Percentiles rank a stretch among this genome's conserved stretches.
Conservation (phyloP, 805 yeast species). For the Schizosaccharomyces pombe region DNA sequence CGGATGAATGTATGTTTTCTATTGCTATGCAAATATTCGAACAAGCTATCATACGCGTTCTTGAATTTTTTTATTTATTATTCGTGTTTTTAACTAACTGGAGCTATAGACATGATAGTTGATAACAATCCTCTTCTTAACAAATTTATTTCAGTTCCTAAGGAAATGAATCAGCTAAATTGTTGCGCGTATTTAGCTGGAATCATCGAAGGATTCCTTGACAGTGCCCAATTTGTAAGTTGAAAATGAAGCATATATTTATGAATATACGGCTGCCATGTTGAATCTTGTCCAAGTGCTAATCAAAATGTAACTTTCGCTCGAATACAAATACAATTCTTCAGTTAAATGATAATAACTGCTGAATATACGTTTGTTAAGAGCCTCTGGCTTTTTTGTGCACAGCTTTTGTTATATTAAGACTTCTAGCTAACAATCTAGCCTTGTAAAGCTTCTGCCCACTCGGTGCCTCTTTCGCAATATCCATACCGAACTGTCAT, state of each 20-base stretch:
- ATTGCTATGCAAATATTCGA: not conserved
- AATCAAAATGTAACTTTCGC: no score
- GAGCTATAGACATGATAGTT: conserved; percentile 32
- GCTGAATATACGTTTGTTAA: no score
- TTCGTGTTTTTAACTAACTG: not conserved
- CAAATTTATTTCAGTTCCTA: conserved; percentile 54
- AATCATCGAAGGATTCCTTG: conserved; percentile 59
- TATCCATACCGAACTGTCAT: conserved; percentile 49
- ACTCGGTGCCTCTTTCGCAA: conserved; percentile 38
- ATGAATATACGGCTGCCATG: no score
- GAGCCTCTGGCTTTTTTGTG: no score
- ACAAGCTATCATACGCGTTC: no score
- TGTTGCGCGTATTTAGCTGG: conserved; percentile 75
- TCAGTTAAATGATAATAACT: no score
- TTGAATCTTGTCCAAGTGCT: no score
- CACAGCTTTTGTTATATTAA: not conserved
- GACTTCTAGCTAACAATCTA: not conserved
- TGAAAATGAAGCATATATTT: no score
- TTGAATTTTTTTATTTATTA: conserved; percentile 8
- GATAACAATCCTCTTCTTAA: conserved; percentile 52
- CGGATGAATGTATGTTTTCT: conserved; percentile 26
- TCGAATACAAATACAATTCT: no score
- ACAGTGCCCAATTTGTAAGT: conserved; percentile 34
- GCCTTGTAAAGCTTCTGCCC: conserved; percentile 61
- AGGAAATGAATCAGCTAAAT: conserved; percentile 51